These are phyloP conservation scores for Aspergillus ruber DNA, from an alignment of 2,329 filamentous ascomycete species.

Conservation along the genomic window DNA sequence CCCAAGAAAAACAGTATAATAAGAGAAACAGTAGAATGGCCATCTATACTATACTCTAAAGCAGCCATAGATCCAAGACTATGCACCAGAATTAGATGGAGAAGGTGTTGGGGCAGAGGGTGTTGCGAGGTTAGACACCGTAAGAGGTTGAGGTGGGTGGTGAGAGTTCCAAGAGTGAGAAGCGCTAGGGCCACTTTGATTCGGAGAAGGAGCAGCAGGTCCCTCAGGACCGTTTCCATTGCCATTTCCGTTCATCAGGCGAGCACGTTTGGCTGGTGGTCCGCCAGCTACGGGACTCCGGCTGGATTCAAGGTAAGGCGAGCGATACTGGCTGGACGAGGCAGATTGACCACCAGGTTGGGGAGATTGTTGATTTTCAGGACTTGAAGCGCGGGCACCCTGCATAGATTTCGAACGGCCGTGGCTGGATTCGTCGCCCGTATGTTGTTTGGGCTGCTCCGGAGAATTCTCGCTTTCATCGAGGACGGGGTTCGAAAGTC, in stretches of 20 bases:
- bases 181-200: conserved; percentile 3
- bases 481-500: conserved; percentile 14
- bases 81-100: conserved; percentile 8
- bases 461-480: conserved; percentile 8
- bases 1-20: too few relatives aligned
- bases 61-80: not conserved
- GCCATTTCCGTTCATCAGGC: conserved; percentile 29
- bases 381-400: conserved; percentile 18
- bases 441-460: conserved; percentile 1
- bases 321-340: conserved; percentile 23
- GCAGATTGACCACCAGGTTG: conserved; percentile 12
- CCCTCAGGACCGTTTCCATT: not conserved
- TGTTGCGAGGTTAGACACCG: conserved; percentile 19
- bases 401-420: conserved; percentile 8
- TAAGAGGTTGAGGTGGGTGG: conserved; percentile 4
- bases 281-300: conserved; percentile 12
- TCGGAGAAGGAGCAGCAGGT: not conserved
- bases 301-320: conserved; percentile 24
- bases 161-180: conserved; percentile 9
- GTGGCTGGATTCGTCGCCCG: conserved; percentile 6
- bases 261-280: conserved; percentile 28
- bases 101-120: conserved; percentile 20
- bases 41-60: not conserved
- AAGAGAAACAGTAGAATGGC: too few relatives aligned
- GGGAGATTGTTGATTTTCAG: conserved; percentile 18